phyloP scores from a whole-genome alignment of 2,329 filamentous ascomycete species.

The Alternaria gaisen region DNA sequence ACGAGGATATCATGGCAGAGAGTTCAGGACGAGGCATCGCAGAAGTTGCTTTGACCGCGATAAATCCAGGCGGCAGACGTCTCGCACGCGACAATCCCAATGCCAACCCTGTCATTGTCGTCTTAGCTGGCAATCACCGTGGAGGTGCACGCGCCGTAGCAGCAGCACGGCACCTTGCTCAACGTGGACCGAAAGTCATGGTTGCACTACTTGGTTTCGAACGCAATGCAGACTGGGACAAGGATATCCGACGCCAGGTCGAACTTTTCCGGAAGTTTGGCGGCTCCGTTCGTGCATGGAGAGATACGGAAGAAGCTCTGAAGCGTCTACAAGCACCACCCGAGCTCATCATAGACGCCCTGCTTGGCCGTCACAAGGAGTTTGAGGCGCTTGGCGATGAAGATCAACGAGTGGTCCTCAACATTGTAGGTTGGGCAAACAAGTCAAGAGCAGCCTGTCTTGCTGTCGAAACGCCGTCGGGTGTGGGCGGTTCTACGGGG shows the following conservation, averaged over 20 bases:
- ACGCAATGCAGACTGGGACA: constrained; percentile 80
- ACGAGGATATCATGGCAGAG: constrained; percentile 89
- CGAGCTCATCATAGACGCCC: constrained; percentile 85
- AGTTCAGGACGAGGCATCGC: constrained; percentile 90
- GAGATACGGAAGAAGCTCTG: constrained; percentile 63
- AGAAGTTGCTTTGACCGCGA: constrained; percentile 76
- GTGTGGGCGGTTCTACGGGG: constrained; percentile 78
- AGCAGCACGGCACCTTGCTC: constrained; percentile 85
- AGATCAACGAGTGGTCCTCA: constrained; percentile 84
- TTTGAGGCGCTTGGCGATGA: constrained; percentile 88
- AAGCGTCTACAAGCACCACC: constrained; percentile 69
- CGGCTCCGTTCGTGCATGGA: constrained; percentile 73
- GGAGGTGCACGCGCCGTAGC: constrained; percentile 85
- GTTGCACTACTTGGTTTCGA: constrained; percentile 87
- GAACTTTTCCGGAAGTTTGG: constrained; percentile 85
- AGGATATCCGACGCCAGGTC: constrained; percentile 81
- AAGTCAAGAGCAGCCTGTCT: constrained; percentile 83
- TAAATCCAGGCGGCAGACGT: constrained; percentile 68
- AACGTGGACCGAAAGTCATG: constrained; percentile 81
- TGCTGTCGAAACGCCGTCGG: constrained; percentile 90
- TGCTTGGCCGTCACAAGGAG: constrained; percentile 84
- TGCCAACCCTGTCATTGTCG: constrained; percentile 68
- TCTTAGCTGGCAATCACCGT: constrained; percentile 96
- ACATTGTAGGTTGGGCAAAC: constrained; percentile 94
- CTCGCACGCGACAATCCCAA: constrained; percentile 58